These are phyloP conservation scores for Rubroshorea leprosula DNA, from an alignment of 345 rosid genomes.

Conservation along the genomic window DNA sequence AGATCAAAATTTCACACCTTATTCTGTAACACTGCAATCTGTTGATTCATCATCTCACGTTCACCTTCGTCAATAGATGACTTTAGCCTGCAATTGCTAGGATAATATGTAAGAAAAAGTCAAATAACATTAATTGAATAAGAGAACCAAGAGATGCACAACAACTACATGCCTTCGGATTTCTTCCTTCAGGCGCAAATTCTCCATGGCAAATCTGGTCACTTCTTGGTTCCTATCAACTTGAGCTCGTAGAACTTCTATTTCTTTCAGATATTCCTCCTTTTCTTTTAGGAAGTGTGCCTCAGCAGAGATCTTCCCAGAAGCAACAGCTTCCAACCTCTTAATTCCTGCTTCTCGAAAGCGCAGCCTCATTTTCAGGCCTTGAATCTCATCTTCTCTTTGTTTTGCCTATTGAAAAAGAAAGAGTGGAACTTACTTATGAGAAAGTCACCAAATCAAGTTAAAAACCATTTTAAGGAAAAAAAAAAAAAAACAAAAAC, in stretches of 20 bases:
- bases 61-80: constrained; percentile 81
- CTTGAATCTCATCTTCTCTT: constrained; percentile 84
- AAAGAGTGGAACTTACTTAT: background rate
- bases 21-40: constrained; percentile 60
- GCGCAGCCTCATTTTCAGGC: constrained; percentile 85
- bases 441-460: background rate
- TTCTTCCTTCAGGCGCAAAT: constrained; percentile 84
- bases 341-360: constrained; percentile 88
- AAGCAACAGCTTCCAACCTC: constrained; percentile 79
- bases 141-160: background rate
- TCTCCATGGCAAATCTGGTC: constrained; percentile 96
- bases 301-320: constrained; percentile 85
- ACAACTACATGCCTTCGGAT: constrained; percentile 61
- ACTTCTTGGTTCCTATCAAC: constrained; percentile 93
- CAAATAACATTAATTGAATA: background rate
- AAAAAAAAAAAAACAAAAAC: too few relatives aligned
- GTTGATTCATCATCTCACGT: constrained; percentile 69
- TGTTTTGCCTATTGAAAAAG: constrained; percentile 59
- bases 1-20: constrained; percentile 44
- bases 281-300: constrained; percentile 75
- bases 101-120: background rate
- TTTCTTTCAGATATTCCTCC: constrained; percentile 74
- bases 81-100: constrained; percentile 42
- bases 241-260: constrained; percentile 71
- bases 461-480: too few relatives aligned